Percentiles rank a stretch among this genome's conserved stretches.
Conservation (phyloP, 2,329 filamentous ascomycete genomes). For the Microdochium trichocladiopsis region DNA sequence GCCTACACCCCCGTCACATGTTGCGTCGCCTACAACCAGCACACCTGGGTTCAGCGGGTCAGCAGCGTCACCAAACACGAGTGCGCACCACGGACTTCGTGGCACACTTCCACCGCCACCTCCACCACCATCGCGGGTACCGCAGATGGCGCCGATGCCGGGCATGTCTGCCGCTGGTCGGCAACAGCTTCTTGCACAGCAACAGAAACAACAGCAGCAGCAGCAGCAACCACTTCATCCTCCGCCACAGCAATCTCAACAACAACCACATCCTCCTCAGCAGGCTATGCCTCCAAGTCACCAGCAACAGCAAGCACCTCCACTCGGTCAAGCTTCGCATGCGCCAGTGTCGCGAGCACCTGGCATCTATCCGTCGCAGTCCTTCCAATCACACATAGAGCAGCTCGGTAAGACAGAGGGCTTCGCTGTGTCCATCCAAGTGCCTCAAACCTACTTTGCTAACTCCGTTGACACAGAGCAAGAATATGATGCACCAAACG, state of each 20-base stretch:
- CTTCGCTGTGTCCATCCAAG: constrained; percentile 44
- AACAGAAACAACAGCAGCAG: constrained; percentile 16
- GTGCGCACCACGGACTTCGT: constrained; percentile 40
- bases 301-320: constrained; percentile 17
- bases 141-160: constrained; percentile 25
- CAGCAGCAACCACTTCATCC: constrained; percentile 1
- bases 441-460: constrained; percentile 41
- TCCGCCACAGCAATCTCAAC: constrained; percentile 12
- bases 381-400: constrained; percentile 88
- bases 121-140: constrained; percentile 9
- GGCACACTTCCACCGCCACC: constrained; percentile 9
- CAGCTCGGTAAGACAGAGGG: constrained; percentile 82
- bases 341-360: constrained; percentile 29
- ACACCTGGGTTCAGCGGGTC: constrained; percentile 33
- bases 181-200: constrained; percentile 25
- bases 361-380: constrained; percentile 69
- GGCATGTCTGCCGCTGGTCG: constrained; percentile 25
- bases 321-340: constrained; percentile 17
- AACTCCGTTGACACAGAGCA: constrained; percentile 73
- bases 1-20: constrained; percentile 76
- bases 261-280: constrained; percentile 21
- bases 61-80: constrained; percentile 34
- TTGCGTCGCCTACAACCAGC: constrained; percentile 46
- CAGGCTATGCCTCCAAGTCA: constrained; percentile 7
- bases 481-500: constrained; percentile 88